phyloP scores from a whole-genome alignment of 2,329 filamentous ascomycete species.

The Botrytis paeoniae region DNA sequence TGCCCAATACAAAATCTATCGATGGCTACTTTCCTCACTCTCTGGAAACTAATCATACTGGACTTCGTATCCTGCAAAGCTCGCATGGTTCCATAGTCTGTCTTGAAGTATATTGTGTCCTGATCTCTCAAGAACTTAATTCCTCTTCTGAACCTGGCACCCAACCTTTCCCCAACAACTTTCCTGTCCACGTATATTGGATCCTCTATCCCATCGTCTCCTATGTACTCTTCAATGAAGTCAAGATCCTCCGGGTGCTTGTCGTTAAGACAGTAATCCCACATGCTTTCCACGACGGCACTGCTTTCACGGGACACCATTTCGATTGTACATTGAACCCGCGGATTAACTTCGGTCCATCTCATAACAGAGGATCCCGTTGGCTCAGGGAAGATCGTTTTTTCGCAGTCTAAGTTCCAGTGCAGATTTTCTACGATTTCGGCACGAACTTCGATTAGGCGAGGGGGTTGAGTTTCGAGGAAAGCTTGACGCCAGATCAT shows the following conservation, averaged over 20 bases:
- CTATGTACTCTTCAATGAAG: not conserved
- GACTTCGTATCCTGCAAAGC: slow-evolving; percentile 2
- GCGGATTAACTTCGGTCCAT: slow-evolving; percentile 1
- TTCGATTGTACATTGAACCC: not conserved
- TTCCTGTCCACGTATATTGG: not conserved
- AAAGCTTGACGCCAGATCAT: slow-evolving; percentile 15
- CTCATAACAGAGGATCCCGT: slow-evolving; percentile 6
- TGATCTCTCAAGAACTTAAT: slow-evolving; percentile 4
- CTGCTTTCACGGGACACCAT: slow-evolving; percentile 4
- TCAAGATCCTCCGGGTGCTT: not conserved
- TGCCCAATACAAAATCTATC: not conserved
- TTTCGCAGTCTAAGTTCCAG: slow-evolving; percentile 8
- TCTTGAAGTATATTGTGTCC: slow-evolving; percentile 8
- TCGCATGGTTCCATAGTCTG: not conserved
- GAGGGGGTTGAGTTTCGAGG: slow-evolving; percentile 3
- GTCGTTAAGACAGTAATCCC: slow-evolving; percentile 12
- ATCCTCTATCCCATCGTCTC: not conserved
- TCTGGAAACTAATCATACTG: not conserved
- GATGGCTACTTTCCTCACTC: not conserved
- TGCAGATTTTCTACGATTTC: not conserved
- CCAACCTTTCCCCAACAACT: not conserved
- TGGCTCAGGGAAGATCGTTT: slow-evolving; percentile 6
- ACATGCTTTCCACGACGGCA: not conserved
- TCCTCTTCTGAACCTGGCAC: not conserved
- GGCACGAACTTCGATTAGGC: slow-evolving; percentile 12